phyloP scores from a whole-genome alignment of 805 yeast genomes.

The Nakazawaea ambrosiae region DNA sequence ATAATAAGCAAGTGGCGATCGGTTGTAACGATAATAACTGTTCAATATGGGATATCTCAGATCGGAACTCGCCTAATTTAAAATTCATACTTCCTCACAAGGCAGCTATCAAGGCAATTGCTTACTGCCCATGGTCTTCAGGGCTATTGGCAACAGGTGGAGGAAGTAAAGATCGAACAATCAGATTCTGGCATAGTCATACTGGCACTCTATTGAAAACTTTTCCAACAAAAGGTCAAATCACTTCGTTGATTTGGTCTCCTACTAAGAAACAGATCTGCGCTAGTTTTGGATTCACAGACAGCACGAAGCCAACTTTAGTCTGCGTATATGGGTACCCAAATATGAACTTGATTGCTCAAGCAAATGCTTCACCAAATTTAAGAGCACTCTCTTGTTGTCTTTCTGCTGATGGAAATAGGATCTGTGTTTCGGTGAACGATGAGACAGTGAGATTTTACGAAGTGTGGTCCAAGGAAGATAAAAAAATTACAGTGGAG shows the following conservation, averaged over 20 bases:
- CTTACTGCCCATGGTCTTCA: slow-evolving; percentile 87
- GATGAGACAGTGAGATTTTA: slow-evolving; percentile 76
- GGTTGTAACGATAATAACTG: slow-evolving; percentile 85
- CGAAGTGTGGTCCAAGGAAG: slow-evolving; percentile 51
- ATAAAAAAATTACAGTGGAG: slow-evolving; percentile 21
- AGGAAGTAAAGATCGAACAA: slow-evolving; percentile 74
- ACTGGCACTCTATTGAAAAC: slow-evolving; percentile 66
- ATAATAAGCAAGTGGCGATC: slow-evolving; percentile 54
- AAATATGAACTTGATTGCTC: slow-evolving; percentile 36
- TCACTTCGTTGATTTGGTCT: slow-evolving; percentile 80
- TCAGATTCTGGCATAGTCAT: slow-evolving; percentile 80
- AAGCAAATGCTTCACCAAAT: slow-evolving; percentile 43
- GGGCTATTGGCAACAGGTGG: slow-evolving; percentile 85
- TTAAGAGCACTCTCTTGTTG: slow-evolving; percentile 62
- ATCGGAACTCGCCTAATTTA: slow-evolving; percentile 32
- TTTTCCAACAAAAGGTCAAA: slow-evolving; percentile 58
- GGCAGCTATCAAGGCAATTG: slow-evolving; percentile 87
- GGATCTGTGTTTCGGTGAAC: slow-evolving; percentile 68
- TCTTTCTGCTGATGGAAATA: slow-evolving; percentile 53
- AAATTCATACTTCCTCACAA: slow-evolving; percentile 51
- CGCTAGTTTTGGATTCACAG: slow-evolving; percentile 80
- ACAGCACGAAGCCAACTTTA: slow-evolving; percentile 40
- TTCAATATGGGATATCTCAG: slow-evolving; percentile 63
- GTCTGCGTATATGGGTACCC: slow-evolving; percentile 67
- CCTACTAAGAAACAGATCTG: slow-evolving; percentile 51